phyloP scores from a whole-genome alignment of 2,329 filamentous ascomycete species.

The Exophiala dermatitidis region DNA sequence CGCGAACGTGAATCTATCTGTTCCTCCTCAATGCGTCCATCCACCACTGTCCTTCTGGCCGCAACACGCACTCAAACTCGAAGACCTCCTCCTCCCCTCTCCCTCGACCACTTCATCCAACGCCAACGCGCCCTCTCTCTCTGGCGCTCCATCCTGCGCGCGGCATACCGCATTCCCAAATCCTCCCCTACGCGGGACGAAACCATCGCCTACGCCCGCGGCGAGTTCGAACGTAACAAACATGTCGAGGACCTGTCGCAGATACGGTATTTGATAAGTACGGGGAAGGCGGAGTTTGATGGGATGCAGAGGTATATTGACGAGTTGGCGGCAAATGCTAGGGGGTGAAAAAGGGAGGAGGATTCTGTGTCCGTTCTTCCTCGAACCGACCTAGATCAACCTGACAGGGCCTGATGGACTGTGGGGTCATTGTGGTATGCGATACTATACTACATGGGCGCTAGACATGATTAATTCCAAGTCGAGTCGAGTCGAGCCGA shows the following conservation, averaged over 20 bases:
- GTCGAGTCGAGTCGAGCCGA: too few species aligned
- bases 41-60: neutral
- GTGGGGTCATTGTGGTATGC: too few species aligned
- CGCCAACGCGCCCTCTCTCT: slow-evolving; percentile 38
- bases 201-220: slow-evolving; percentile 37
- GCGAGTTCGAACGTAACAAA: slow-evolving; percentile 40
- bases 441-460: too few species aligned
- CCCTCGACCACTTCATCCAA: slow-evolving; percentile 35
- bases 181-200: slow-evolving; percentile 35
- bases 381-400: too few species aligned
- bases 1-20: too few species aligned
- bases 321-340: slow-evolving; percentile 32
- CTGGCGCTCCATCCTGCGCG: slow-evolving; percentile 39
- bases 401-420: too few species aligned
- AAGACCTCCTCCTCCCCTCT: slow-evolving; percentile 11
- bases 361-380: too few species aligned
- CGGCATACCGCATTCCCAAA: slow-evolving; percentile 34
- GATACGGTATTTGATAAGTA: slow-evolving; percentile 42
- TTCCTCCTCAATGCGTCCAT: too few species aligned
- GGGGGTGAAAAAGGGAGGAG: neutral
- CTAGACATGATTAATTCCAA: too few species aligned
- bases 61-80: neutral
- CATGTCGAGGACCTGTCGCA: slow-evolving; percentile 38
- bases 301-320: slow-evolving; percentile 43
- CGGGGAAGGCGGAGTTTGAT: slow-evolving; percentile 43